Evolutionary conservation across 208 protist genomes (phyloP), one percentile per base, ranked within the genome.

Genomic region (Leishmania gerbilli): DNA sequence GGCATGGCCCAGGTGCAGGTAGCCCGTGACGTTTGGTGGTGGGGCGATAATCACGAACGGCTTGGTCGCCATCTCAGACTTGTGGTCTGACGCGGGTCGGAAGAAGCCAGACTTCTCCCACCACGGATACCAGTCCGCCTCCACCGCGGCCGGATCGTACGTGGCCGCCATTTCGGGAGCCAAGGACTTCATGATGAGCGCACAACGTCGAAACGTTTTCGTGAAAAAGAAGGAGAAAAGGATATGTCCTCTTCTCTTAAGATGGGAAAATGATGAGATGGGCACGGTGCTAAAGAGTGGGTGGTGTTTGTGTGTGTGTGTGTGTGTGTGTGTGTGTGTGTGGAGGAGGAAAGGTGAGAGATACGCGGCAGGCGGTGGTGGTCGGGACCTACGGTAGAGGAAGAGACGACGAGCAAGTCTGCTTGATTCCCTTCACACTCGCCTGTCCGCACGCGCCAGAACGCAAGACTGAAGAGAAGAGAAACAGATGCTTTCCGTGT

Each of bases 21-120:
- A 89, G 24, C 99, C 99, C 9, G 99, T 99, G 45, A 99, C 99
- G 87, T 99, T 99, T 21, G 99, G 99, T 71, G 99, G 99, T 68
- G 99, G 99, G 49, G 99, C 95, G 37, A 99, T 90, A 79, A 99
- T 99, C 21, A 98, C 92, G 83, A 99, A 99, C 53, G 88, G 79
- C 84, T 97, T 90, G 60, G 89, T 91, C 58, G 80, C 91, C 67
- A 88, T 90, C 76, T 88, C 80, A 56, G 90, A 88, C 51, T 89
- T 83, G 72, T 81, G 79, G 76, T 99, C 95, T n/a, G 87, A 89
- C 68, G 91, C 87, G 40, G 98, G 97, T 56, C 94, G 90, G 86
- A 99, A 99, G 86, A 98, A 99, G 71, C 98, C 99, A 15, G 87
- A 88, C 45, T 94, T 82, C 87, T 99, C 93, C 99, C 99, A 99